Evolutionary conservation across 305 asterid species (phyloP), one percentile per base, ranked within the genome.

Genomic region (Withania somnifera): DNA sequence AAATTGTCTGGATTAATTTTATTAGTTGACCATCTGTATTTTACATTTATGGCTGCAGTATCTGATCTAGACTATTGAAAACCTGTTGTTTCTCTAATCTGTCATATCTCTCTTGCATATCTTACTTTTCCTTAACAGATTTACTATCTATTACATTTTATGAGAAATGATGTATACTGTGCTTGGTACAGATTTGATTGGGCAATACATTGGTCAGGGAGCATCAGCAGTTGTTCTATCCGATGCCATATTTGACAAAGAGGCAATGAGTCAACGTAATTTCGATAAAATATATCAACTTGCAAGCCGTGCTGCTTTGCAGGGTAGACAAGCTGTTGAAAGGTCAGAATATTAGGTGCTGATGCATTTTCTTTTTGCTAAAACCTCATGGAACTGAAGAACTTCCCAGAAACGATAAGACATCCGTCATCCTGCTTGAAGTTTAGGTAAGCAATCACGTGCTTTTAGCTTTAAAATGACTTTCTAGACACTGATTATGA

Each of bases 141-240:
- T 1, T 1, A 54, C 32, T 51, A 6, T 51, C 13, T 10, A 11
- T 2, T 20, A 13, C 54, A 42, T 28, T 38, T 26, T 36, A 2
- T 9, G 45, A 26, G 63, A 64, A 40, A 34, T 51, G 30, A 78
- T 10, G 40, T 34, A 53, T 51, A 53, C 7, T 60, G 78, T 40
- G 63, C 83, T 58, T 81, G 54, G 34, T 81, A 79, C 93, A 93
- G 98, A 93, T 87, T 82, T 92, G 42, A 54, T 92, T 10, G 89
- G 83, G 19, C 85, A 87, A 38, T 95, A 93, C 85, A 89, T 95
- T 83, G 77, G 86, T 77, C 85, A 85, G 42, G 98, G 98, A 84
- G 97, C 98, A 81, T 82, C 96, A 24, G 83, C 95, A 15, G 96
- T 95, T 84, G 94, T 95, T 87, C 81, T 95, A 81, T 93, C 98